phyloP scores from a whole-genome alignment of 2,329 filamentous ascomycete genomes.

The Drechslera avenae region DNA sequence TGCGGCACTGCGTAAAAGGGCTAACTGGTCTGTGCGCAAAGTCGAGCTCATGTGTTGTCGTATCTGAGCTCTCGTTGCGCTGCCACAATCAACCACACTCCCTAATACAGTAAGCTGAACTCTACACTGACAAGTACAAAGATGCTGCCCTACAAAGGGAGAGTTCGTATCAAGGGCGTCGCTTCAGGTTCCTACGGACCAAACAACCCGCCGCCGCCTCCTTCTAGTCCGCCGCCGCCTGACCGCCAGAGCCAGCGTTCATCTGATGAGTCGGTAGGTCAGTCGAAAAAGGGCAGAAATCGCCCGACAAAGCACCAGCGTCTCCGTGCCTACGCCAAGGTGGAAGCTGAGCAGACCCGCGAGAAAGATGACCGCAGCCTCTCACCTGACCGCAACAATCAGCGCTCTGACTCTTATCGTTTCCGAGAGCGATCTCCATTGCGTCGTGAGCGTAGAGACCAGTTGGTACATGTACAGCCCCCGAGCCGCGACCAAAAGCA shows the following conservation, averaged over 20 bases:
- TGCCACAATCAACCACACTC: background rate
- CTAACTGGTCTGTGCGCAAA: background rate
- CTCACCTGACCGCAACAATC: conserved; percentile 6
- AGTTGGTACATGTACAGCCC: background rate
- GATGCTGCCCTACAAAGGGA: background rate
- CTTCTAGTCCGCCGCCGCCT: background rate
- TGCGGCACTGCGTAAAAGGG: background rate
- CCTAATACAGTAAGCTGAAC: no score
- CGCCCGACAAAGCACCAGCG: background rate
- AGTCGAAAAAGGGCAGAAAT: background rate
- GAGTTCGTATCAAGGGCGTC: background rate
- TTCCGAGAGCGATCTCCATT: background rate
- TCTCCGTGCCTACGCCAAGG: background rate
- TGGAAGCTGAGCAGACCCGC: background rate
- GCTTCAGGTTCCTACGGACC: conserved; percentile 7
- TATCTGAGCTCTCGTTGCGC: background rate
- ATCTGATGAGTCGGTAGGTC: background rate
- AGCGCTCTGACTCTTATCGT: background rate
- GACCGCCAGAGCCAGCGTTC: no score
- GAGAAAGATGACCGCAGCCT: background rate
- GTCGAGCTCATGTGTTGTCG: background rate
- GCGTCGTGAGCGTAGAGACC: background rate
- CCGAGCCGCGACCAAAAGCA: background rate
- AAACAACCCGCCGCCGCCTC: conserved; percentile 12
- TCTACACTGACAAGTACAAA: background rate